A percentile compares a stretch with the other conserved stretches of the same genome.
These are phyloP conservation scores for Monilinia polystroma DNA, from an alignment of 2,329 filamentous ascomycete species.

Conservation along the genomic window DNA sequence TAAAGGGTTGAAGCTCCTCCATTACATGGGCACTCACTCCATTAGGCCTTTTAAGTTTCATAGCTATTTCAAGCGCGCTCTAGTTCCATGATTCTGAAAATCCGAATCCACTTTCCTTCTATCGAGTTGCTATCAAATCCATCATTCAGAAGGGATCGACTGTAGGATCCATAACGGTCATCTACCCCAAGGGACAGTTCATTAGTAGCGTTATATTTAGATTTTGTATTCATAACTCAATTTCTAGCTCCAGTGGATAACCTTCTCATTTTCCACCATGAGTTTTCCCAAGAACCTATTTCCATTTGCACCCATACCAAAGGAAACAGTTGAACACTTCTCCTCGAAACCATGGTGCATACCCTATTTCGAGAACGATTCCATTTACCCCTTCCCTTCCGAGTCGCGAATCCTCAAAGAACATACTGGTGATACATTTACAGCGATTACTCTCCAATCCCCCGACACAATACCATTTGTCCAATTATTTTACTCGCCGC, in stretches of 20 bases:
- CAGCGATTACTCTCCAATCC: slow-evolving; percentile 17
- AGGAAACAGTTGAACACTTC: slow-evolving; percentile 28
- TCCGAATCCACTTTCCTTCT: too few species aligned
- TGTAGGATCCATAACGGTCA: too few species aligned
- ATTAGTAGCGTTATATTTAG: too few species aligned
- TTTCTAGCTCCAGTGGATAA: neutral
- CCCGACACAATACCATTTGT: slow-evolving; percentile 29
- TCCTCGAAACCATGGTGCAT: slow-evolving; percentile 26
- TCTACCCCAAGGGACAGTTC: too few species aligned
- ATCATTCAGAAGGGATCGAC: too few species aligned
- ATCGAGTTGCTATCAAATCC: too few species aligned
- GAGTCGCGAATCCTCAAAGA: slow-evolving; percentile 14
- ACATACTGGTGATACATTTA: slow-evolving; percentile 27
- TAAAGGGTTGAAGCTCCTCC: too few species aligned
- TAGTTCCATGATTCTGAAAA: too few species aligned
- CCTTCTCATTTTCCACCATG: slow-evolving; percentile 7
- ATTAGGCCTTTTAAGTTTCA: too few species aligned
- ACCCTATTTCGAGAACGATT: slow-evolving; percentile 29
- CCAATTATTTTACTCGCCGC: slow-evolving; percentile 30
- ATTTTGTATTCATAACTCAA: slow-evolving; percentile 2
- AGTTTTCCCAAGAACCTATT: neutral
- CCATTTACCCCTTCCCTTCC: slow-evolving; percentile 28
- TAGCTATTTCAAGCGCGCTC: too few species aligned
- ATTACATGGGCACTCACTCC: too few species aligned
- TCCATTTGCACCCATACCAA: slow-evolving; percentile 1